Evolutionary conservation across 306 rosid species (phyloP).

Genomic region (Abrus precatorius): DNA sequence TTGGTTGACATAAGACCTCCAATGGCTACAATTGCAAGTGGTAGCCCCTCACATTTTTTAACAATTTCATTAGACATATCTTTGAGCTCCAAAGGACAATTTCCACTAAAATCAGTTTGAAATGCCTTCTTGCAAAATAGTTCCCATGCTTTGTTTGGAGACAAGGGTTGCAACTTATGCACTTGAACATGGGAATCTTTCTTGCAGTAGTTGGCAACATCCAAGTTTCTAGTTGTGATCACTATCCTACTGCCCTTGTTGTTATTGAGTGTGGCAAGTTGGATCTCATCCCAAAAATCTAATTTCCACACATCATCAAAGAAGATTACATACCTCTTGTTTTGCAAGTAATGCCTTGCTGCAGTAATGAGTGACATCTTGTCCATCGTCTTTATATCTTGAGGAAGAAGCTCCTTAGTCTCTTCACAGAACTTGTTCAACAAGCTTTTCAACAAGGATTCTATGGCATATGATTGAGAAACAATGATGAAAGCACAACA

Average conservation of each 20-base stretch:
- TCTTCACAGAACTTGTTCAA: background rate
- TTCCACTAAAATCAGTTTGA: background rate
- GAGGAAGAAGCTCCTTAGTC: slow-evolving; percentile 1
- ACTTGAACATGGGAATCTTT: slow-evolving; percentile 16
- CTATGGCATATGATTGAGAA: slow-evolving; percentile 29
- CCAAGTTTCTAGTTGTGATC: slow-evolving; percentile 18
- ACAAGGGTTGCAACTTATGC: background rate
- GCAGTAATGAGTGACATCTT: background rate
- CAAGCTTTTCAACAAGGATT: background rate
- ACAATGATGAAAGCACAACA: slow-evolving; percentile 1
- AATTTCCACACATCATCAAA: slow-evolving; percentile 39
- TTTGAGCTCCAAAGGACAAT: slow-evolving; percentile 13
- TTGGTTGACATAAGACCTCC: slow-evolving; percentile 29
- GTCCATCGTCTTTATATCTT: background rate
- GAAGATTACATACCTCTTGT: background rate
- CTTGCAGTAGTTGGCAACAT: slow-evolving; percentile 29
- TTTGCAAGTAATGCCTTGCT: background rate
- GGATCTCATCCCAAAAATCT: background rate
- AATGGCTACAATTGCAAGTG: slow-evolving; percentile 32
- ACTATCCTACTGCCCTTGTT: slow-evolving; percentile 1
- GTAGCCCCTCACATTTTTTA: slow-evolving; percentile 1
- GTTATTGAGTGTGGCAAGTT: background rate
- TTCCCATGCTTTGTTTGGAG: slow-evolving; percentile 21
- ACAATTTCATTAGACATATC: background rate
- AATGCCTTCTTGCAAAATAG: slow-evolving; percentile 35